These are phyloP conservation scores for Euphorbia celastroides DNA, from an alignment of 441 rosid genomes.

Conservation along the genomic window DNA sequence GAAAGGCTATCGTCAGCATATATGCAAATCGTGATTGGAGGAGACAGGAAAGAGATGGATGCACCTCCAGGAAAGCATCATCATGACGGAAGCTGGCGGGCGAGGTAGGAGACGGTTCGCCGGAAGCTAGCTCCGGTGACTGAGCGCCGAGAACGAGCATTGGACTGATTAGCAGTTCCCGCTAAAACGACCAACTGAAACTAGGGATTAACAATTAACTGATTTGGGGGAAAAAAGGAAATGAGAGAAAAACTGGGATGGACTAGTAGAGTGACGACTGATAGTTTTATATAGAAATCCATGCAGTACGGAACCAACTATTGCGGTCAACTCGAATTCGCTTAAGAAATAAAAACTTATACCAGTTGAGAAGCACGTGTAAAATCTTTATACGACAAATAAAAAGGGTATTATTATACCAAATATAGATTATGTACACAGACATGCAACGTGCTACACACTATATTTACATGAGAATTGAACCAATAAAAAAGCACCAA, in stretches of 20 bases:
- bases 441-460: too few relatives aligned
- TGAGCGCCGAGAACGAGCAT: slow-evolving; percentile 1
- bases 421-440: too few relatives aligned
- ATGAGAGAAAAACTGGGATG: not conserved
- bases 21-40: too few relatives aligned
- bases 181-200: slow-evolving; percentile 7
- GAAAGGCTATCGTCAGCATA: too few relatives aligned
- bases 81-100: slow-evolving; percentile 29
- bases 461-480: too few relatives aligned
- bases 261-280: not conserved
- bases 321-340: too few relatives aligned
- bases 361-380: too few relatives aligned
- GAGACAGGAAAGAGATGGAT: not conserved
- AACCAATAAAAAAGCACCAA: too few relatives aligned
- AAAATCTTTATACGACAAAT: too few relatives aligned
- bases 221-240: not conserved
- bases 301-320: too few relatives aligned
- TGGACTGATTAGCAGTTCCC: not conserved
- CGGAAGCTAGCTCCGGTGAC: not conserved
- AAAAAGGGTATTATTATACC: too few relatives aligned
- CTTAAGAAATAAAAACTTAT: too few relatives aligned
- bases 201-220: not conserved
- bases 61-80: slow-evolving; percentile 34
- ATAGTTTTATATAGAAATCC: not conserved
- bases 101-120: slow-evolving; percentile 13